Percentiles rank a stretch among this genome's conserved stretches.
phyloP scores from a whole-genome alignment of 208 protist genomes.

The Trypanosoma mega region DNA sequence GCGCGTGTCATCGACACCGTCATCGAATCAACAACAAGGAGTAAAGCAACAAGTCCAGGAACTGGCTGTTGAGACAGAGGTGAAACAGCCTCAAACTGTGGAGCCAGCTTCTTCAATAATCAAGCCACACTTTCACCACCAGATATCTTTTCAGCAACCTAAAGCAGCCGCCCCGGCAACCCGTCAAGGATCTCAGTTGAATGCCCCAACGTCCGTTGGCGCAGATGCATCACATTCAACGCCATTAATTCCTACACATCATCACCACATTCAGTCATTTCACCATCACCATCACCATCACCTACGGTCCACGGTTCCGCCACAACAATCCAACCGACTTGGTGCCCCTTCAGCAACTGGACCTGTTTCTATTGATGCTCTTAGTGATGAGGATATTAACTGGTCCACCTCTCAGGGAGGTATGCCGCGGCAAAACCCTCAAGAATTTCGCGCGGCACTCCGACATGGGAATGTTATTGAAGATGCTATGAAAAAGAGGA shows the following conservation, averaged over 20 bases:
- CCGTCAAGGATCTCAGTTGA: slow-evolving; percentile 9
- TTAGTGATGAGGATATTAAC: slow-evolving; percentile 29
- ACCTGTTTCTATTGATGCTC: slow-evolving; percentile 33
- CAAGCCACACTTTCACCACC: slow-evolving; percentile 23
- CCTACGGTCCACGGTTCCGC: slow-evolving; percentile 1
- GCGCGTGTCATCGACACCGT: slow-evolving; percentile 7
- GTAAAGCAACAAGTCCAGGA: slow-evolving; percentile 4
- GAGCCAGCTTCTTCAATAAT: slow-evolving; percentile 12
- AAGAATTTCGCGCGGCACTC: slow-evolving; percentile 22
- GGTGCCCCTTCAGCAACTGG: slow-evolving; percentile 10
- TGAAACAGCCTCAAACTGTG: slow-evolving; percentile 13
- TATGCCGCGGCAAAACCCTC: not conserved
- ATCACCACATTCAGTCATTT: slow-evolving; percentile 19
- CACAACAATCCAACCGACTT: slow-evolving; percentile 13
- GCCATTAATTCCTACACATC: slow-evolving; percentile 27
- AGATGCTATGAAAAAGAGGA: slow-evolving; percentile 9
- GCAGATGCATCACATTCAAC: slow-evolving; percentile 11
- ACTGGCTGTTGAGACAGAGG: slow-evolving; percentile 9
- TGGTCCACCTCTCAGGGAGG: slow-evolving; percentile 13
- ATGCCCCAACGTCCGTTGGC: slow-evolving; percentile 17
- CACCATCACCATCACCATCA: slow-evolving; percentile 36
- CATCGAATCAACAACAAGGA: not conserved
- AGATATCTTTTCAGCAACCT: slow-evolving; percentile 15
- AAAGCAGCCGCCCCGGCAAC: no score
- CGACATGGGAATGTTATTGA: slow-evolving; percentile 15